Conservation (phyloP, 2,329 filamentous ascomycete species). For the Neofusicoccum laricinum region DNA sequence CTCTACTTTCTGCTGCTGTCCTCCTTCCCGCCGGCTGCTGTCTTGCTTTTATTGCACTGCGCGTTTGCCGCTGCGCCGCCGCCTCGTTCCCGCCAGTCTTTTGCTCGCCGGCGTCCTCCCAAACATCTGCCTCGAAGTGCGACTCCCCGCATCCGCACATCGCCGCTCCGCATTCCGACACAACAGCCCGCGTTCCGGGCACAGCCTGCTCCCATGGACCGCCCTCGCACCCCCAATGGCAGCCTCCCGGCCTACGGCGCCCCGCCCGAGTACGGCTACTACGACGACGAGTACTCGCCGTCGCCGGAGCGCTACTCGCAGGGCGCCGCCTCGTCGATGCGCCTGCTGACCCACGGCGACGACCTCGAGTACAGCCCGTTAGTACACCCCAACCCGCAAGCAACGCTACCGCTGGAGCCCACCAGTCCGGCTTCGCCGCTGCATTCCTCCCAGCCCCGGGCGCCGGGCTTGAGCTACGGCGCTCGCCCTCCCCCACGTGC, state of each 20-base stretch:
- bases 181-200: slow-evolving; percentile 11
- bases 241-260: slow-evolving; percentile 35
- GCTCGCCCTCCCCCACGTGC: slow-evolving; percentile 28
- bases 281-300: slow-evolving; percentile 31
- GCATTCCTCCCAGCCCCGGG: slow-evolving; percentile 10
- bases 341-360: slow-evolving; percentile 48
- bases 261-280: slow-evolving; percentile 47
- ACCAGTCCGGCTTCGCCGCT: not conserved
- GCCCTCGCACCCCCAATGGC: slow-evolving; percentile 30
- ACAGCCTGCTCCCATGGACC: slow-evolving; percentile 26
- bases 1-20: not conserved
- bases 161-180: not conserved
- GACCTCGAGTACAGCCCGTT: slow-evolving; percentile 42
- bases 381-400: slow-evolving; percentile 30
- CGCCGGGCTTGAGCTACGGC: not conserved
- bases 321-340: slow-evolving; percentile 43
- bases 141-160: slow-evolving; percentile 7
- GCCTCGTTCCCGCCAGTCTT: not conserved
- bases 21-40: too few relatives aligned
- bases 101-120: not conserved
- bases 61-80: not conserved
- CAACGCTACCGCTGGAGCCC: slow-evolving; percentile 25
- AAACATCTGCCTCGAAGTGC: not conserved
- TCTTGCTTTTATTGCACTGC: not conserved
- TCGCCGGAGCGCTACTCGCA: slow-evolving; percentile 1